A percentile compares a stretch with the other conserved stretches of the same genome.
These are phyloP conservation scores for Fusarium verrucosum DNA, from an alignment of 2,329 filamentous ascomycete species.

Conservation along the genomic window DNA sequence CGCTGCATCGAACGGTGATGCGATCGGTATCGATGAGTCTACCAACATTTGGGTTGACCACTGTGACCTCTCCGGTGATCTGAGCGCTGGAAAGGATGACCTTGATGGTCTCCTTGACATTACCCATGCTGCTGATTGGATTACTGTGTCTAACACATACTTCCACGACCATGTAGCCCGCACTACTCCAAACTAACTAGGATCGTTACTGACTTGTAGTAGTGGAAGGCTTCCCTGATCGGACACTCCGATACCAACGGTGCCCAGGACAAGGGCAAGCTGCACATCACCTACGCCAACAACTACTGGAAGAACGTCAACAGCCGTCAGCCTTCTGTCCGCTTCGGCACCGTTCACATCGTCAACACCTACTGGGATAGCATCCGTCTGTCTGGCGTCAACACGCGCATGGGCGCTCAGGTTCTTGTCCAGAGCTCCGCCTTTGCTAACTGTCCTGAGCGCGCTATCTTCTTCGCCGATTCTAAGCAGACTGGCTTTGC, in stretches of 20 bases:
- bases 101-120: slow-evolving; percentile 74
- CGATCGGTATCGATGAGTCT: slow-evolving; percentile 65
- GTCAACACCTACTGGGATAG: slow-evolving; percentile 63
- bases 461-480: slow-evolving; percentile 52
- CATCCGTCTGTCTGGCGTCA: slow-evolving; percentile 58
- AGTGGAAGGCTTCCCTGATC: slow-evolving; percentile 67
- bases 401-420: slow-evolving; percentile 65
- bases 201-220: neutral
- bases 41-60: slow-evolving; percentile 74
- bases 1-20: slow-evolving; percentile 64
- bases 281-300: slow-evolving; percentile 71
- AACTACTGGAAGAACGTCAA: slow-evolving; percentile 73
- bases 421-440: slow-evolving; percentile 65
- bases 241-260: slow-evolving; percentile 68
- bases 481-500: slow-evolving; percentile 56
- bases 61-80: slow-evolving; percentile 70
- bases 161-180: slow-evolving; percentile 46
- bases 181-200: accelerated
- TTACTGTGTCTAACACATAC: slow-evolving; percentile 56
- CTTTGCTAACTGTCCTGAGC: slow-evolving; percentile 54
- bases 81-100: slow-evolving; percentile 70
- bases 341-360: slow-evolving; percentile 72
- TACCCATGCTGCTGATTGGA: slow-evolving; percentile 69
- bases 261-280: slow-evolving; percentile 66
- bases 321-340: slow-evolving; percentile 68